Percentiles rank a stretch among this genome's conserved stretches.
phyloP scores from a whole-genome alignment of 805 yeast genomes.

The Lipomyces spencermartinsiae region DNA sequence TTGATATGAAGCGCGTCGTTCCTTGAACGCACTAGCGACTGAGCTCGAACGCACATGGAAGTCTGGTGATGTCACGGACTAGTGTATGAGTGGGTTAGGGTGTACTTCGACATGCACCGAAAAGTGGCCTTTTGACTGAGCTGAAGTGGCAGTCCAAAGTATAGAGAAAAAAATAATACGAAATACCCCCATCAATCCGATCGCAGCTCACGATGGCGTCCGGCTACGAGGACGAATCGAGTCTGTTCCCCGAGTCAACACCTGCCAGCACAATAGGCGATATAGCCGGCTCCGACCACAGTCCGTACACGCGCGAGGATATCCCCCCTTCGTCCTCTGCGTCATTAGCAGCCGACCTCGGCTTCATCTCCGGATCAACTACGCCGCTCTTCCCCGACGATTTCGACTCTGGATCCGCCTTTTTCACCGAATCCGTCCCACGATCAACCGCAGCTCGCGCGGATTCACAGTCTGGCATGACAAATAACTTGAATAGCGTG shows the following conservation, averaged over 20 bases:
- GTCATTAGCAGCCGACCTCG: constrained; percentile 3
- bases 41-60: too few species aligned
- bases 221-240: constrained; percentile 27
- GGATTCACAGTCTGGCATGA: neutral
- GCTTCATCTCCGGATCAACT: constrained; percentile 11
- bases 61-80: too few species aligned
- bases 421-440: constrained; percentile 11
- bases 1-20: neutral
- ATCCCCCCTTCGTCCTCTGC: neutral
- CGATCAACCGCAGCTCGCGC: neutral
- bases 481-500: constrained; percentile 7
- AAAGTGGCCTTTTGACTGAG: neutral
- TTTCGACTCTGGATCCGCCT: constrained; percentile 31
- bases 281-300: neutral
- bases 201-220: neutral
- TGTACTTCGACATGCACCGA: too few species aligned
- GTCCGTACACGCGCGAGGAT: neutral
- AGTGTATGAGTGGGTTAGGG: too few species aligned
- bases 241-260: constrained; percentile 19
- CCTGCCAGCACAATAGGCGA: neutral
- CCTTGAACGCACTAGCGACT: neutral
- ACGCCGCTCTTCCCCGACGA: constrained; percentile 35
- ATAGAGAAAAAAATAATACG: neutral
- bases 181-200: neutral
- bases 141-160: neutral